Evolutionary conservation across 768 basidiomycete genomes (phyloP).

Genomic region (Cystoderma amianthinum): DNA sequence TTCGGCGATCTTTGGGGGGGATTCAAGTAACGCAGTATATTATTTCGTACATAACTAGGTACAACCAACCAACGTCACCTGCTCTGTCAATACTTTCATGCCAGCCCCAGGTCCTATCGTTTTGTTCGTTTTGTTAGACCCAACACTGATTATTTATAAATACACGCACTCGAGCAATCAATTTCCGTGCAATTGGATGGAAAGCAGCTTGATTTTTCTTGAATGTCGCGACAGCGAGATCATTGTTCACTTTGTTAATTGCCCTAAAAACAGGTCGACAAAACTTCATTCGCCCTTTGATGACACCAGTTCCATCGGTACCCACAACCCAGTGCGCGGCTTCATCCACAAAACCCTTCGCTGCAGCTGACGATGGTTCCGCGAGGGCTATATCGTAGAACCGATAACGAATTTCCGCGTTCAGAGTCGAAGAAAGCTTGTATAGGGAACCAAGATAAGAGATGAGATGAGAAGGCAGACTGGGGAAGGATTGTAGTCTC

Average conservation of each 20-base stretch:
- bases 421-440: conserved; percentile 40
- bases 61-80: no score
- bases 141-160: neutral
- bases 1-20: conserved; percentile 84
- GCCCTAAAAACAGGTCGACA: conserved; percentile 63
- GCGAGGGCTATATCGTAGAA: conserved; percentile 70
- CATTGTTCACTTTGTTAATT: conserved; percentile 42
- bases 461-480: conserved; percentile 57
- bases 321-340: conserved; percentile 70
- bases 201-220: conserved; percentile 41
- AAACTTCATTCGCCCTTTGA: conserved; percentile 85
- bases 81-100: conserved; percentile 18
- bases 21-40: conserved; percentile 47
- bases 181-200: conserved; percentile 70
- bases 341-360: conserved; percentile 39
- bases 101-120: neutral
- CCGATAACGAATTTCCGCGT: conserved; percentile 72
- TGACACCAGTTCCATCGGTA: conserved; percentile 45
- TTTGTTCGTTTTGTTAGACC: neutral
- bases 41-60: no score
- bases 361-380: conserved; percentile 38
- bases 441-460: conserved; percentile 54
- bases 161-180: conserved; percentile 72
- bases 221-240: conserved; percentile 48
- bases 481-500: conserved; percentile 53